Percentiles rank a stretch among this genome's conserved stretches.
phyloP scores from a whole-genome alignment of 306 rosid genomes.

The Parietaria judaica region DNA sequence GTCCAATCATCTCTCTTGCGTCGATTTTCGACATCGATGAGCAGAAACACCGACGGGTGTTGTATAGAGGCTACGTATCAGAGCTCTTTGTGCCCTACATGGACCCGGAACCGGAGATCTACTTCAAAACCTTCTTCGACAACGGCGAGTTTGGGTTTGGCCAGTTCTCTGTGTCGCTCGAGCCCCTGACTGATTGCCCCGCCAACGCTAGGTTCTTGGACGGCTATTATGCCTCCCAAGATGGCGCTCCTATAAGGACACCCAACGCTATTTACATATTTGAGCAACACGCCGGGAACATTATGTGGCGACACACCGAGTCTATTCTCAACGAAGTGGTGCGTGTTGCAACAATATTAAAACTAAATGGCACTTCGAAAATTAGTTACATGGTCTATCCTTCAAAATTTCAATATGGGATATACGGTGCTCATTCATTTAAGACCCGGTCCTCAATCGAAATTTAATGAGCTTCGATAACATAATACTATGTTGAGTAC shows the following conservation, averaged over 20 bases:
- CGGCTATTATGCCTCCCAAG: constrained; percentile 29
- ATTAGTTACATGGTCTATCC: no score
- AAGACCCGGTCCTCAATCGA: no score
- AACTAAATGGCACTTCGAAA: no score
- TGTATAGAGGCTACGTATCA: constrained; percentile 48
- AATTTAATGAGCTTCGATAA: no score
- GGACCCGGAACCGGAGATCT: constrained; percentile 58
- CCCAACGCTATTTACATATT: constrained; percentile 45
- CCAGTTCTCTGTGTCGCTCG: constrained; percentile 34
- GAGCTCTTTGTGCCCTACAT: constrained; percentile 49
- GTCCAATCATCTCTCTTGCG: constrained; percentile 50
- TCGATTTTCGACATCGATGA: constrained; percentile 42
- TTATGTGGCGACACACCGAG: constrained; percentile 71
- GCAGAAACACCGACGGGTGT: constrained; percentile 27
- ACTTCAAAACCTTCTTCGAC: constrained; percentile 39
- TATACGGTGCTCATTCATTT: no score
- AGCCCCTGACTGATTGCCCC: constrained; percentile 45
- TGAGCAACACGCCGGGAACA: constrained; percentile 37
- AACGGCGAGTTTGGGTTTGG: constrained; percentile 48
- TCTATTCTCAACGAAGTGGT: constrained; percentile 18
- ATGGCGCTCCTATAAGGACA: constrained; percentile 41
- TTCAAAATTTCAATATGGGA: no score
- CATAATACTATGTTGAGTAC: no score
- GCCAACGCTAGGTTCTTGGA: constrained; percentile 45
- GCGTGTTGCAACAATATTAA: not conserved